Evolutionary conservation across 129 eudicot species (phyloP).

Genomic region (Silybum marianum): DNA sequence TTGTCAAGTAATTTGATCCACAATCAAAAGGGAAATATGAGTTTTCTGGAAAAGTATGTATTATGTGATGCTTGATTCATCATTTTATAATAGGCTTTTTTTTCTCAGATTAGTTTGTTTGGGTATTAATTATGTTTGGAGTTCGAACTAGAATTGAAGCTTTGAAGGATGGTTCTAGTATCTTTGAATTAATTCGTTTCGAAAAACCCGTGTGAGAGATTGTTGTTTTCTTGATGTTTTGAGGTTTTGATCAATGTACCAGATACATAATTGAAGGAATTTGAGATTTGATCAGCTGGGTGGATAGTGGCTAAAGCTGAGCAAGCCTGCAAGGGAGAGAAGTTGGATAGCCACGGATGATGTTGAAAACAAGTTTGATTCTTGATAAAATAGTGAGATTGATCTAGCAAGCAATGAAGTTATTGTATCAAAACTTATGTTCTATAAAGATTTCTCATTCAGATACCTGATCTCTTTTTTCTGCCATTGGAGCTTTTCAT

Average conservation of each 20-base stretch:
- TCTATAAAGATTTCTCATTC: too few relatives aligned
- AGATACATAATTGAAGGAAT: constrained; percentile 44
- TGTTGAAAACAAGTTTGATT: constrained; percentile 73
- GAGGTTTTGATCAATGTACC: constrained; percentile 58
- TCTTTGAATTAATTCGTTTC: constrained; percentile 54
- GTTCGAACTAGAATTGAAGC: neutral
- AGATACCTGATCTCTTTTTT: too few relatives aligned
- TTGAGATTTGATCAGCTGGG: constrained; percentile 54
- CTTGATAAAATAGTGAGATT: too few relatives aligned
- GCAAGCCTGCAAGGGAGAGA: constrained; percentile 63
- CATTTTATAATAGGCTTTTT: neutral
- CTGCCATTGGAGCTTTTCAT: too few relatives aligned
- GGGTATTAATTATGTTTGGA: neutral
- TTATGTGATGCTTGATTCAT: neutral
- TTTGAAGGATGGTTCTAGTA: constrained; percentile 25
- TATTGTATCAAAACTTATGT: too few relatives aligned
- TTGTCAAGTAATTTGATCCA: neutral
- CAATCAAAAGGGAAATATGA: neutral
- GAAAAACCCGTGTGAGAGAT: constrained; percentile 51
- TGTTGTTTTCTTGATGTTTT: constrained; percentile 40
- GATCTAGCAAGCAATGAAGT: too few relatives aligned
- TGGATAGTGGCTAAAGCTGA: constrained; percentile 75
- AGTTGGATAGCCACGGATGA: constrained; percentile 40
- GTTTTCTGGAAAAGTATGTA: neutral
- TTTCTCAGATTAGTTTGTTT: neutral